phyloP scores from a whole-genome alignment of 305 asterid genomes.

The Fraxinus paxiana region DNA sequence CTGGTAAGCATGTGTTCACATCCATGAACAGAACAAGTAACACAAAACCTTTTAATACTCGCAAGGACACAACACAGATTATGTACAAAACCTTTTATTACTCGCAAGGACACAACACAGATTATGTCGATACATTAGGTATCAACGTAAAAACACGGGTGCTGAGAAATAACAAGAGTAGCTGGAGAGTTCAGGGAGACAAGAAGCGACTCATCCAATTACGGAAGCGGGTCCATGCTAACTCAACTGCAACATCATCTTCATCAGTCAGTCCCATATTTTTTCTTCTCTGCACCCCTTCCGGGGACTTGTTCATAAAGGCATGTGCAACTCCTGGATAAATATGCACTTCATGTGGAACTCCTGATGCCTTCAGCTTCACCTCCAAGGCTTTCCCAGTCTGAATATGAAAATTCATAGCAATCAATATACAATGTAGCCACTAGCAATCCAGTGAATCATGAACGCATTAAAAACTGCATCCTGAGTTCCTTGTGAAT shows the following conservation, averaged over 20 bases:
- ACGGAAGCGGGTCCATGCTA: conserved; percentile 79
- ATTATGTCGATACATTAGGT: background rate
- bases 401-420: conserved; percentile 36
- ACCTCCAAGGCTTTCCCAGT: conserved; percentile 76
- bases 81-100: background rate
- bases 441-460: background rate
- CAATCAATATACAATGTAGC: background rate
- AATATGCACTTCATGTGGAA: conserved; percentile 70
- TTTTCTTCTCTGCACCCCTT: conserved; percentile 67
- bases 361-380: conserved; percentile 71
- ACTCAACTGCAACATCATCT: conserved; percentile 63
- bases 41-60: background rate
- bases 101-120: background rate
- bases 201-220: conserved; percentile 75
- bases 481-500: background rate
- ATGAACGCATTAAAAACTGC: background rate
- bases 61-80: background rate
- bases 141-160: background rate
- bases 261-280: conserved; percentile 71
- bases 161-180: background rate
- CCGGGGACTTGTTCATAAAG: conserved; percentile 78
- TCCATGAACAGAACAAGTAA: background rate
- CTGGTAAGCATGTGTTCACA: background rate
- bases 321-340: conserved; percentile 81
- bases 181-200: conserved; percentile 32